A percentile compares a stretch with the other conserved stretches of the same genome.
Evolutionary conservation across 2,329 filamentous ascomycete genomes (phyloP).

Genomic region (Curvularia hawaiiensis): DNA sequence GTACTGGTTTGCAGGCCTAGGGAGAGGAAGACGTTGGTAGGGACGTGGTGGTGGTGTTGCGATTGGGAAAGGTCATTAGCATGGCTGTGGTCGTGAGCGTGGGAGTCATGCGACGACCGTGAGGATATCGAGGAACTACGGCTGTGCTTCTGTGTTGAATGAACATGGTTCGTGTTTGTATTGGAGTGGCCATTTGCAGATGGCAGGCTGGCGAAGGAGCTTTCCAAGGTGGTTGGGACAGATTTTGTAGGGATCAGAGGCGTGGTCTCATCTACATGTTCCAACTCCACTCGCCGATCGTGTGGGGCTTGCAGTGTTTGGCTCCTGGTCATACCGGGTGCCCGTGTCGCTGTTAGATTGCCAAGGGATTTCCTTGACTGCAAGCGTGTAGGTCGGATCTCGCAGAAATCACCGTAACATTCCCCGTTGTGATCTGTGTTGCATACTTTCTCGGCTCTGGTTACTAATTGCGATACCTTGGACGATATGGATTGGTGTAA

Average conservation of each 20-base stretch:
- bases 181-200: constrained; percentile 17
- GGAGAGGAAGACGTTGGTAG: constrained; percentile 88
- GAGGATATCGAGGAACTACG: constrained; percentile 20
- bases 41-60: constrained; percentile 92
- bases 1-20: constrained; percentile 96
- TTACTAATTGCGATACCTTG: constrained; percentile 57
- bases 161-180: constrained; percentile 7
- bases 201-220: constrained; percentile 23
- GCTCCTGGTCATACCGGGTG: constrained; percentile 27
- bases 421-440: constrained; percentile 62
- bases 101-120: constrained; percentile 6
- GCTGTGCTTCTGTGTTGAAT: constrained; percentile 19
- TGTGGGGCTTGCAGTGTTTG: constrained; percentile 31
- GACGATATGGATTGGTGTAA: constrained; percentile 49
- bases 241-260: constrained; percentile 31
- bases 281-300: constrained; percentile 40
- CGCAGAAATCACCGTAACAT: constrained; percentile 63
- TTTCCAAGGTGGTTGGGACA: constrained; percentile 32
- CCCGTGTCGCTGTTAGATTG: constrained; percentile 22
- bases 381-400: constrained; percentile 40
- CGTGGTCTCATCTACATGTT: constrained; percentile 35
- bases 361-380: constrained; percentile 26
- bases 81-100: constrained; percentile 6
- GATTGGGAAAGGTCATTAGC: constrained; percentile 42
- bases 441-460: constrained; percentile 53